Evolutionary conservation across 2,329 filamentous ascomycete species (phyloP), one percentile per base, ranked within the genome.

Genomic region (Chaetomium globosum): DNA sequence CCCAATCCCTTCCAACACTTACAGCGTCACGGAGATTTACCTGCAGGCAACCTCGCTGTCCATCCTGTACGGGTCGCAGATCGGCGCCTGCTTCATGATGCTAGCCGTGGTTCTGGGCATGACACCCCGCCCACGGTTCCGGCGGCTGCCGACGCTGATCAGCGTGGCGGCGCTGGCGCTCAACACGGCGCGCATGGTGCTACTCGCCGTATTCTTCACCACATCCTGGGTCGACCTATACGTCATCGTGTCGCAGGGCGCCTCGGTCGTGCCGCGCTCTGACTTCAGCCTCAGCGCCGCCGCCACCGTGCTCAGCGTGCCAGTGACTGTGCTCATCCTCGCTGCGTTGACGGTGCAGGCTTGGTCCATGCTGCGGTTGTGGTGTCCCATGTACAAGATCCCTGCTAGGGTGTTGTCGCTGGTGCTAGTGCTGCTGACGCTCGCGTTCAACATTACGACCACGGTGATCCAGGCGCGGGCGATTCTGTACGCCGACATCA

Each of bases 41-140:
- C 68, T 71, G 28, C 73, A 74, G 33, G 73, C 75, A 49, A 66
- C 75, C 68, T 77, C 74, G 71, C 74, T 78, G 30, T 74, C 74
- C 73, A 86, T 65, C 48, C 57, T 64, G 77, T 91, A 89, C 74
- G 88, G 85, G 60, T 78, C 83, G 21, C 90, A 94, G 74, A 81
- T 93, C 59, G 91, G 91, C 33, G 86, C 89, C 28, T 86, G 85
- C 55, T 69, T 88, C 64, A 77, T 89, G 66, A 84, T 92, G 72
- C 79, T 93, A 21, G 70, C 89, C 52, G 80, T 90, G 33, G 79
- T 93, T 2, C 77, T 92, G 12, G 72, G 89, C 65, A 82, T 93
- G 75, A 93, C 90, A 0, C 85, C 85, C 23, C 75, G 80, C 0
- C 80, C 85, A 69, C 92, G 91, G 74, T 84, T 90, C 66, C 78